Evolutionary conservation across 2,329 filamentous ascomycete genomes (phyloP).

Genomic region (Colletotrichum sp.): DNA sequence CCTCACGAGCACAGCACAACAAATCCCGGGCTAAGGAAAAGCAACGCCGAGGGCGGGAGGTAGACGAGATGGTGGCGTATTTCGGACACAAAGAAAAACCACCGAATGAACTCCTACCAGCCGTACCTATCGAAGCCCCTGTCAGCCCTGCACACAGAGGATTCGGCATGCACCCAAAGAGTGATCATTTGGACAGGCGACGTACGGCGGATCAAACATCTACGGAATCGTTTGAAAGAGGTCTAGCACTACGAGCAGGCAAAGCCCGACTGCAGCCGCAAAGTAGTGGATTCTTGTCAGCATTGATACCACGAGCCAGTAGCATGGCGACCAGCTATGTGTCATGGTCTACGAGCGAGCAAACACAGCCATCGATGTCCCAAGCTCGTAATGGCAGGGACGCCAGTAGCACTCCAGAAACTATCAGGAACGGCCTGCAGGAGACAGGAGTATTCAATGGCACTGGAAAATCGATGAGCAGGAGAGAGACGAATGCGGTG

Average conservation of each 20-base stretch:
- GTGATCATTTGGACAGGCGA: neutral
- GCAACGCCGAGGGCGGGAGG: conserved; percentile 33
- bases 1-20: conserved; percentile 16
- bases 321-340: conserved; percentile 21
- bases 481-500: neutral
- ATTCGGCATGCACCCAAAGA: neutral
- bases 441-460: conserved; percentile 9
- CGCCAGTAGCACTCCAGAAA: conserved; percentile 1
- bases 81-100: conserved; percentile 27
- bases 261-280: neutral
- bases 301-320: neutral
- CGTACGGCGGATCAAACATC: neutral
- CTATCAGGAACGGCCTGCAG: neutral
- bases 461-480: neutral
- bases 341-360: conserved; percentile 26
- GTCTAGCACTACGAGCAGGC: neutral
- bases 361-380: neutral
- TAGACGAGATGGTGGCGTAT: conserved; percentile 40
- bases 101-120: too few species aligned
- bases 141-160: neutral
- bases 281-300: neutral
- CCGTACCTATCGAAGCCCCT: too few species aligned
- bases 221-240: neutral
- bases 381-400: neutral
- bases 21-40: conserved; percentile 24